These are phyloP conservation scores for Linum trigynum DNA, from an alignment of 345 rosid genomes.

Conservation along the genomic window DNA sequence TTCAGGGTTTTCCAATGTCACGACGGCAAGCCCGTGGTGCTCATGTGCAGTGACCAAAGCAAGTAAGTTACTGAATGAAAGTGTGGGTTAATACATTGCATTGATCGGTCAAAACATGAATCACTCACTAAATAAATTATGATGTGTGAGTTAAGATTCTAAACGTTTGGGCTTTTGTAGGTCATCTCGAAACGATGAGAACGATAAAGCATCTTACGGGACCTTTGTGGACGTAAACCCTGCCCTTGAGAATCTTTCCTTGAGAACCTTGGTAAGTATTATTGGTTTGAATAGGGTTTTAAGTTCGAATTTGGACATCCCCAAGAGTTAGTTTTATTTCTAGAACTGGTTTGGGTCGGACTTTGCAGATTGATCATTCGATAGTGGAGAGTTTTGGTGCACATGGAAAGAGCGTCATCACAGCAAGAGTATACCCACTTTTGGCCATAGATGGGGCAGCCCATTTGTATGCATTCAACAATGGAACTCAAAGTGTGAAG, in stretches of 20 bases:
- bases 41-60: constrained; percentile 91
- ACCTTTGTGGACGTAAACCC: too few relatives aligned
- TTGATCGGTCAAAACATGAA: too few relatives aligned
- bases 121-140: not conserved
- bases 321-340: too few relatives aligned
- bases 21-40: constrained; percentile 38
- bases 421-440: constrained; percentile 44
- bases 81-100: too few relatives aligned
- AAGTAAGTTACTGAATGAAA: constrained; percentile 16
- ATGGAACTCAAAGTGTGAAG: constrained; percentile 31
- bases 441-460: constrained; percentile 25
- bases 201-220: constrained; percentile 6
- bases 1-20: constrained; percentile 51
- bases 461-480: constrained; percentile 24
- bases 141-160: too few relatives aligned
- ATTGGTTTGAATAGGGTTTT: too few relatives aligned
- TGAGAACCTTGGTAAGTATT: too few relatives aligned
- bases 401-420: constrained; percentile 18
- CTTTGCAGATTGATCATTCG: constrained; percentile 25
- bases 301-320: too few relatives aligned
- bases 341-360: too few relatives aligned
- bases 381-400: constrained; percentile 46
- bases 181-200: constrained; percentile 18
- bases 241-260: too few relatives aligned
- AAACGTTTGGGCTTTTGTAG: constrained; percentile 4